phyloP scores from a whole-genome alignment of 805 yeast species.

The Priceomyces melissophilus region DNA sequence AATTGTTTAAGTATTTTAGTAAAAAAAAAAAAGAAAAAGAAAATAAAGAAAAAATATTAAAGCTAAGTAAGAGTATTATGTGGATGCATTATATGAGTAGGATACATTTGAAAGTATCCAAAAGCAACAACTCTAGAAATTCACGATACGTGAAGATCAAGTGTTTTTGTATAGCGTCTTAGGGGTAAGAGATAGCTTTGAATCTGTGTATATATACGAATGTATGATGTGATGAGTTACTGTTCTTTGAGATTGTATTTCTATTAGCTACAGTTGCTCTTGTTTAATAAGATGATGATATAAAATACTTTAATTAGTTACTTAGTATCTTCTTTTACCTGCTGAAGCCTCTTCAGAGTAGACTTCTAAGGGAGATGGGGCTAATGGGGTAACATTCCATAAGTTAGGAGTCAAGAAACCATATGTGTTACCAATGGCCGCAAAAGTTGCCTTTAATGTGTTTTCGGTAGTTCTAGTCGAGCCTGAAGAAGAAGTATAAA shows the following conservation, averaged over 20 bases:
- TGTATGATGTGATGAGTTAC: too few species aligned
- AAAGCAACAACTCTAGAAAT: too few species aligned
- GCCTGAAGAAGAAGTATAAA: constrained; percentile 98
- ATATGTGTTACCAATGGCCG: constrained; percentile 99
- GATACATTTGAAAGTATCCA: too few species aligned
- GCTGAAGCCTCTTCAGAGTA: constrained; percentile 82
- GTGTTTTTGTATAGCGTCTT: too few species aligned
- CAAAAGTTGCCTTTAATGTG: constrained; percentile 99
- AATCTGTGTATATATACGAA: too few species aligned
- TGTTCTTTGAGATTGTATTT: too few species aligned
- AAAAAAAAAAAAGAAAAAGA: constrained; percentile 12
- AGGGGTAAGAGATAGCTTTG: too few species aligned
- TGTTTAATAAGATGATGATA: too few species aligned
- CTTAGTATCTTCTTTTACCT: constrained; percentile 72
- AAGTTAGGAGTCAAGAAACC: constrained; percentile 99
- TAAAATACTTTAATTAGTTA: constrained; percentile 11
- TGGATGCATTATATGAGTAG: background rate
- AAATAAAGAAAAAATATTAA: constrained; percentile 7
- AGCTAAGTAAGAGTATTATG: constrained; percentile 1
- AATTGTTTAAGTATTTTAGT: constrained; percentile 9
- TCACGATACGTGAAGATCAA: too few species aligned
- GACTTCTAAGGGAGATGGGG: constrained; percentile 91
- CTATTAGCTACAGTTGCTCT: too few species aligned
- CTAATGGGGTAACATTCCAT: constrained; percentile 84
- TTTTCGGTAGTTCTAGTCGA: constrained; percentile 99